Percentiles rank a stretch among this genome's conserved stretches.
phyloP scores from a whole-genome alignment of 2,329 filamentous ascomycete genomes.

The Teratosphaeria zuluensis region DNA sequence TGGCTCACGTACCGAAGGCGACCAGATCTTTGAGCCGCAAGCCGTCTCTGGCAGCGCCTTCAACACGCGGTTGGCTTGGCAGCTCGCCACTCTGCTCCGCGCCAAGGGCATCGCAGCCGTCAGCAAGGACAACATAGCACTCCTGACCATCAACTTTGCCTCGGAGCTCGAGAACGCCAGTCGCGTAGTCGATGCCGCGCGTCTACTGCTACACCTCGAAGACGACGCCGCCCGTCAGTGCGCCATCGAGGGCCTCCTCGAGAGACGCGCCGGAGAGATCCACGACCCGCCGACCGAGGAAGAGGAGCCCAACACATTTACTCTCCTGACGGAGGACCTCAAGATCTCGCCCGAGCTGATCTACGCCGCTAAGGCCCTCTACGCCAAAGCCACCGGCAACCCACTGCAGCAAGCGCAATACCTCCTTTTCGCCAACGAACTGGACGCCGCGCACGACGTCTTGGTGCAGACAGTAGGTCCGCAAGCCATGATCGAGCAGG shows the following conservation, averaged over 20 bases:
- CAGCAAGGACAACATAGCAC: constrained; percentile 46
- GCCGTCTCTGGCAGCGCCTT: constrained; percentile 67
- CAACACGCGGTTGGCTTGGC: constrained; percentile 71
- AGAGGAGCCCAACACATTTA: constrained; percentile 23
- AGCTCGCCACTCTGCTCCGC: constrained; percentile 56
- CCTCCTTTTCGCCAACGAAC: constrained; percentile 59
- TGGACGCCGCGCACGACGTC: constrained; percentile 70
- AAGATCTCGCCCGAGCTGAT: constrained; percentile 70
- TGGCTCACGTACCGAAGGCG: neutral
- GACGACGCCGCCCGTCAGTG: constrained; percentile 13
- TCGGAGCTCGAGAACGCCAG: constrained; percentile 22
- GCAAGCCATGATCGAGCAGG: constrained; percentile 67
- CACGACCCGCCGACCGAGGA: constrained; percentile 24
- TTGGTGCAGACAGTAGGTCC: constrained; percentile 76
- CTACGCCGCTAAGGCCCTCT: constrained; percentile 76
- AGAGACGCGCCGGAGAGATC: constrained; percentile 62
- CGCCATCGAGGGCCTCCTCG: constrained; percentile 44
- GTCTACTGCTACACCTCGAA: constrained; percentile 24
- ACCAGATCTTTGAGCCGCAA: neutral
- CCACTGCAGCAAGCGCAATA: constrained; percentile 66
- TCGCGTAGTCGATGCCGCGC: constrained; percentile 18
- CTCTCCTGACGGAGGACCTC: constrained; percentile 41
- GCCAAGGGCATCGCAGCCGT: constrained; percentile 21
- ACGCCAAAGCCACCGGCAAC: constrained; percentile 63
- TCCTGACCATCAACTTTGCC: constrained; percentile 46